These are phyloP conservation scores for Penicillium waksmanii DNA, from an alignment of 495 filamentous ascomycete species.

Conservation along the genomic window DNA sequence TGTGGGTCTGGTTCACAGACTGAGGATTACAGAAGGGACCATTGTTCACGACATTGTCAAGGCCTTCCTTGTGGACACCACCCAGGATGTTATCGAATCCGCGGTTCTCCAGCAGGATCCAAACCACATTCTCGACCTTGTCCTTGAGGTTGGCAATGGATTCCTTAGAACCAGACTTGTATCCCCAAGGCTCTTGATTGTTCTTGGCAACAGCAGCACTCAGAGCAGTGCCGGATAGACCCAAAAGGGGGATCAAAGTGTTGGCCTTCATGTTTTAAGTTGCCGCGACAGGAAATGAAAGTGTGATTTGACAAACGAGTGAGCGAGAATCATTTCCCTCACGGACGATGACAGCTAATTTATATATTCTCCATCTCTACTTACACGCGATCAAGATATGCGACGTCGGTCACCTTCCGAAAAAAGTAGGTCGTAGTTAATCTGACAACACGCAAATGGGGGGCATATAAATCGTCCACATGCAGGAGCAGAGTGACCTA, in stretches of 20 bases:
- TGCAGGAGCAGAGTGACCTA: conserved; percentile 4
- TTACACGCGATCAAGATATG: background rate
- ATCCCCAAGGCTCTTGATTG: conserved; percentile 24
- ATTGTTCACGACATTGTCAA: conserved; percentile 50
- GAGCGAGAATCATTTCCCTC: conserved; percentile 21
- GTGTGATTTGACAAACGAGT: conserved; percentile 5
- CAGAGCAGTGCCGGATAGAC: conserved; percentile 28
- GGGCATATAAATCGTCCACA: conserved; percentile 6
- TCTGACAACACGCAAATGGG: conserved; percentile 8
- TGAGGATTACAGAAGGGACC: conserved; percentile 47
- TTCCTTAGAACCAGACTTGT: conserved; percentile 33
- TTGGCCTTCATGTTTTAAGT: conserved; percentile 28
- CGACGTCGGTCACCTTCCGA: conserved; percentile 3
- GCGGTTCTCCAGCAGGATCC: conserved; percentile 51
- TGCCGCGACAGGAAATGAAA: background rate
- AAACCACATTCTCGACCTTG: conserved; percentile 54
- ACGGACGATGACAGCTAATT: background rate
- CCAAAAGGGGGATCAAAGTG: conserved; percentile 27
- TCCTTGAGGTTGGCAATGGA: conserved; percentile 45
- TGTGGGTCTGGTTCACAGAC: conserved; percentile 40
- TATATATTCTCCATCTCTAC: conserved; percentile 2
- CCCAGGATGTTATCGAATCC: conserved; percentile 51
- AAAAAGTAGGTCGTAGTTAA: conserved; percentile 1
- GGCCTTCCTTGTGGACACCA: conserved; percentile 41
- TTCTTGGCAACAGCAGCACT: conserved; percentile 21